These are phyloP conservation scores for Nakataea oryzae DNA, from an alignment of 2,329 filamentous ascomycete genomes.

Conservation along the genomic window DNA sequence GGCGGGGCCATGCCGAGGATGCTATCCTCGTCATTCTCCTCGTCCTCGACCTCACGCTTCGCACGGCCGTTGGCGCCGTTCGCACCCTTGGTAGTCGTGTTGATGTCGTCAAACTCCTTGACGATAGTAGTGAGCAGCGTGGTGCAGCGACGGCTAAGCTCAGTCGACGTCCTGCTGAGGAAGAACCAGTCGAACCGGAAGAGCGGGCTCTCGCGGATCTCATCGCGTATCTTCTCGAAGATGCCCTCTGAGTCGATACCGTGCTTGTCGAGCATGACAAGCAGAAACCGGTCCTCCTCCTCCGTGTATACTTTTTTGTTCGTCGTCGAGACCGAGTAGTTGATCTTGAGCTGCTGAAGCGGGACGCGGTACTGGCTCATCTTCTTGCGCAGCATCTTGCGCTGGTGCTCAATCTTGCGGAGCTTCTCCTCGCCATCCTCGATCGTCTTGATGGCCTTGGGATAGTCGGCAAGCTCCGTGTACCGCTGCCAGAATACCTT, in stretches of 20 bases:
- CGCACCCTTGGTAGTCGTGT: constrained; percentile 30
- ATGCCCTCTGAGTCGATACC: constrained; percentile 85
- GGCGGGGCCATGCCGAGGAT: constrained; percentile 72
- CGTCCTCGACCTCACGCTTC: constrained; percentile 69
- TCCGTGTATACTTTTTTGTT: constrained; percentile 99
- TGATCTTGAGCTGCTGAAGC: constrained; percentile 94
- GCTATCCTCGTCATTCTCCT: constrained; percentile 75
- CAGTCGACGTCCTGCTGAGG: constrained; percentile 82
- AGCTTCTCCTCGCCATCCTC: constrained; percentile 88
- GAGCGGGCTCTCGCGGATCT: constrained; percentile 85
- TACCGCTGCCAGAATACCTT: constrained; percentile 96
- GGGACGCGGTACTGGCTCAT: constrained; percentile 95
- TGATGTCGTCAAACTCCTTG: constrained; percentile 76
- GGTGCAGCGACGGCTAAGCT: constrained; percentile 85
- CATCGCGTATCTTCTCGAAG: constrained; percentile 92
- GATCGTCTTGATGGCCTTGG: constrained; percentile 80
- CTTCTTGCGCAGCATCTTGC: constrained; percentile 89
- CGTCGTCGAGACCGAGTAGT: constrained; percentile 96
- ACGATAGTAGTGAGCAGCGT: constrained; percentile 91
- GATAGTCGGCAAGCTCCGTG: constrained; percentile 78
- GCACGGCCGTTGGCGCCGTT: constrained; percentile 56
- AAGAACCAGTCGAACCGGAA: constrained; percentile 99
- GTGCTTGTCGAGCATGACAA: constrained; percentile 86
- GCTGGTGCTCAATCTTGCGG: constrained; percentile 81
- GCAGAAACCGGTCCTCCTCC: constrained; percentile 89